Base-by-base conservation (phyloP, 306 rosid species). In the Lupinus albus region DNA sequence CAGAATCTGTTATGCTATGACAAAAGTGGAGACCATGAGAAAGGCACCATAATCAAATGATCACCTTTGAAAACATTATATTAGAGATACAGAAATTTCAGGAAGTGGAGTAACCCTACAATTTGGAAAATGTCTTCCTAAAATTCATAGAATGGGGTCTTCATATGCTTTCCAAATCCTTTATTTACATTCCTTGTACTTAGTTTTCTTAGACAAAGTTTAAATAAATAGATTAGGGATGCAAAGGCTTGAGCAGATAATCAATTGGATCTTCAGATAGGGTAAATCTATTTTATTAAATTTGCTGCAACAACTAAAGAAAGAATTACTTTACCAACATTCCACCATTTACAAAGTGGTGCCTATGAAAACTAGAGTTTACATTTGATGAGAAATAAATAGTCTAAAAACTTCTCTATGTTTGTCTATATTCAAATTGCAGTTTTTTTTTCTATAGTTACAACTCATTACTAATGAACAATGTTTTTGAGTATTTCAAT, bases 1-100 rank as follows among this genome's bases (percentile, higher is more conserved):
- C 57, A 72, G 50, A 21, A 21, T 21, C 28, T 21, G 64, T 81
- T 56, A 84, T 36, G 44, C 72, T 15, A 28, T 1, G 30, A 50
- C 5, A 61, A 32, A 53, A 60, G 36, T 13, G 32, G 50, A 33
- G 13, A 15, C 48, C 44, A 11, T 6, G 61, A 7, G 47, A 46
- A 61, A 16, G 71, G 66, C 13, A 50, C 57, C 41, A 39, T 18
- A 11, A 70, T 17, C 18, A 64, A 57, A 38, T 39, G 7, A 72
- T 68, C 38, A 50, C 32, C 76, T 61, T 17, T 54, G 8, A 35
- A 54, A 61, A 61, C 64, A 60, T 49, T 25, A n/a, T n/a, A n/a
- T n/a, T 35, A 46, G 21, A 47, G 25, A 35, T 58, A 32, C 42
- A 46, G 18, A 13, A 25, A 70, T 58, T 46, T 47, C 17, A 70